Evolutionary conservation across 2,329 filamentous ascomycete species (phyloP), one percentile per base, ranked within the genome.

Genomic region (Trichoderma koningiopsis): DNA sequence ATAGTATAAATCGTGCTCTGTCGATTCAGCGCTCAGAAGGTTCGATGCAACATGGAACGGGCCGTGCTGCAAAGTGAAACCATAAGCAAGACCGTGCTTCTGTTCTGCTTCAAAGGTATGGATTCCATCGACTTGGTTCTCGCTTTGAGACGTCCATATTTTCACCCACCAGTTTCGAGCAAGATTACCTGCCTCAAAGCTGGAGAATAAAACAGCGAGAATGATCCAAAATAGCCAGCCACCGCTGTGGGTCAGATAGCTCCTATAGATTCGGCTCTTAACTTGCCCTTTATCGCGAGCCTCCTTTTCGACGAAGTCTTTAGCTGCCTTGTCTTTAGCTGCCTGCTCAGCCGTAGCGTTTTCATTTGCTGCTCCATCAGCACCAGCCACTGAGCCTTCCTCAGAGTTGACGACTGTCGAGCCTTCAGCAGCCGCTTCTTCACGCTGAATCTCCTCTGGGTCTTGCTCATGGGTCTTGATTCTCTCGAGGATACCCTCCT

Each of bases 271-370:
- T 7, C 83, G 83, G 27, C 83, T 83, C 73, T 90, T 90, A 37
- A 95, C 88, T 5, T 89, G 86, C 1, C 92, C 92, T 65, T 86
- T 86, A 75, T 93, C 91, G 68, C 89, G 86, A n/a, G 81, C 82
- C 77, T 96, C 92, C 3, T 93, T 91, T 75, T 93, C 89, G 31
- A 92, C 87, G 72, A 94, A 95, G 77, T 93, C 91, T 72, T 88
- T 89, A 0, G 88, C 85, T 5, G 79, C 78, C 75, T 86, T 86
- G 6, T 58, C 61, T 47, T 69, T 53, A 13, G 55, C 29, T 4
- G 85, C 85, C 1, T 82, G 75, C 0, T 85, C 77, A 73, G 87
- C 88, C 60, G 83, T 82, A 14, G 63, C 33, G 49, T 88, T 77
- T 1, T 80, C 78, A 24, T 80, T 77, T 14, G 64, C 64, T 14